Evolutionary conservation across 495 filamentous ascomycete genomes (phyloP), one percentile per base, ranked within the genome.

Genomic region (Ascodesmis nigricans): DNA sequence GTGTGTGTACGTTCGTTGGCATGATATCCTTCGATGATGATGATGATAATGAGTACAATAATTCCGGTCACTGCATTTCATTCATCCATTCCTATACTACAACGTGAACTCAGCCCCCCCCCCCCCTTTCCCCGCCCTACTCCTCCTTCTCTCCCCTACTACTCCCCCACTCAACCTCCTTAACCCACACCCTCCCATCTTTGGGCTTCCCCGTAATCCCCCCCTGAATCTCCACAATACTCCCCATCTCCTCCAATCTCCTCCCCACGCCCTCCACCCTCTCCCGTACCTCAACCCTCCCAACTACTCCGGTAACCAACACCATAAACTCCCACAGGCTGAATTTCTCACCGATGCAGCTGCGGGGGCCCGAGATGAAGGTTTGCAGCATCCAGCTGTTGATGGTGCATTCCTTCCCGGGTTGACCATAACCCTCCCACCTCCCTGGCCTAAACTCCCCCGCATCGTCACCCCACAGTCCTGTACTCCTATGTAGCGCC

Each of bases 291-390:
- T 72, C 60, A 43, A 73, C 90, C 25, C 65, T 60, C 9, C 79
- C 79, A 13, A 84, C 68, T 56, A 71, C 63, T 2, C 66, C 63
- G 33, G 80, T 83, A 31, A 97, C 40, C 43, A 92, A 55, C 47
- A 70, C 79, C 5, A 75, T 77, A 52, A 90, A 77, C 60, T 93
- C 87, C 0, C 69, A 61, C 54, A 70, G 75, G 0, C 82, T 76
- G 56, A 97, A 97, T 1, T 62, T 61, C 53, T 69, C 72, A 30
- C 70, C 69, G 44, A 73, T 70, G 39, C 69, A 73, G n/a, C 65
- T 71, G 42, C 68, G 51, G 11, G 60, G 53, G 0, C 69, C 69
- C 55, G 64, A 64, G 7, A 68, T 63, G 46, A 72, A 72, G 28
- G 72, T 69, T 38, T 73, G 54, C 60, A 75, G 65, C 20, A 46